Conservation (phyloP, 768 basidiomycete species). For the Tubosaeta sp. region DNA sequence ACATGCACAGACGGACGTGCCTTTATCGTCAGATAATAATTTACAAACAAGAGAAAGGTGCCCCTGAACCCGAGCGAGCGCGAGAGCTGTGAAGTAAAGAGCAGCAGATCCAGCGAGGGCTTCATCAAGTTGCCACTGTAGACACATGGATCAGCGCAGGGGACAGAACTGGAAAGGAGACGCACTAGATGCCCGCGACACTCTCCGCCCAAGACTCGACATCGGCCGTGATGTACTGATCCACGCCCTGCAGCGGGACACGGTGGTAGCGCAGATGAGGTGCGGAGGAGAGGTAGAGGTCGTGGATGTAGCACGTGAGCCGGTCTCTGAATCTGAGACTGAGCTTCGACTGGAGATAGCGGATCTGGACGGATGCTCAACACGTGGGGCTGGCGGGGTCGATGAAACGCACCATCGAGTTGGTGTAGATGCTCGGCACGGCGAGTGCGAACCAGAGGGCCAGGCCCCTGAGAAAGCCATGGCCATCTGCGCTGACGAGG, state of each 20-base stretch:
- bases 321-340: conserved; percentile 80
- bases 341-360: conserved; percentile 83
- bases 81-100: conserved; percentile 91
- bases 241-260: conserved; percentile 65
- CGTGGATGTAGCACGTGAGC: conserved; percentile 86
- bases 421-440: conserved; percentile 92
- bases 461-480: conserved; percentile 78
- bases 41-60: conserved; percentile 70
- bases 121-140: conserved; percentile 88
- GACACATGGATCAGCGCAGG: neutral
- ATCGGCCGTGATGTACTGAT: conserved; percentile 93
- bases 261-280: conserved; percentile 72
- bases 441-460: conserved; percentile 88
- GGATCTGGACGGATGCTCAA: conserved; percentile 58
- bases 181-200: conserved; percentile 83
- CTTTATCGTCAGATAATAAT: conserved; percentile 81
- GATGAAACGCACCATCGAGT: conserved; percentile 67
- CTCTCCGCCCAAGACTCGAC: conserved; percentile 86
- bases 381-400: neutral
- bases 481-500: conserved; percentile 81
- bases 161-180: conserved; percentile 7
- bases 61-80: conserved; percentile 85
- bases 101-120: conserved; percentile 81
- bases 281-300: conserved; percentile 79
- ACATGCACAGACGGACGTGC: neutral